Conservation (phyloP, 2,329 filamentous ascomycete species). For the Blastomyces percursus region DNA sequence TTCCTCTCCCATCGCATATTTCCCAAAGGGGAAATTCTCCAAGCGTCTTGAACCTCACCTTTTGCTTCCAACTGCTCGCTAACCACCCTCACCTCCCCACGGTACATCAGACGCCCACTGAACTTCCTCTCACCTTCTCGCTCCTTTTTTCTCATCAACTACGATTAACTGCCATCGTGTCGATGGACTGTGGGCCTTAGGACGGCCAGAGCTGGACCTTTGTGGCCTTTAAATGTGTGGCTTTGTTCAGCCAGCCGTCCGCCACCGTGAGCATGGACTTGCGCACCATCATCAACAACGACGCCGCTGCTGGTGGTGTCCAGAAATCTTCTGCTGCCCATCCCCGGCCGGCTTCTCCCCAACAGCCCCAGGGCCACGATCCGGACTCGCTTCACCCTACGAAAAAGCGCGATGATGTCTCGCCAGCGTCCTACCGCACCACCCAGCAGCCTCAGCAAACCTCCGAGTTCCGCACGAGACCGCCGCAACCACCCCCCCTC, state of each 20-base stretch:
- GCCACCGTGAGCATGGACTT: slow-evolving; percentile 38
- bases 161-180: neutral
- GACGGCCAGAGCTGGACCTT: neutral
- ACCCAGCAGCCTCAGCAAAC: neutral
- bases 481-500: slow-evolving; percentile 35
- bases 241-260: neutral
- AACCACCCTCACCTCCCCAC: neutral
- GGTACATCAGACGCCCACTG: neutral
- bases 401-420: slow-evolving; percentile 6
- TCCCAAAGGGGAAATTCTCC: neutral
- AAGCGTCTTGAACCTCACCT: neutral
- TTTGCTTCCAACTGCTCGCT: neutral
- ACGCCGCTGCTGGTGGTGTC: slow-evolving; percentile 26
- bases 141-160: neutral
- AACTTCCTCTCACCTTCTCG: neutral
- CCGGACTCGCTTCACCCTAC: neutral
- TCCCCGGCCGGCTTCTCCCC: slow-evolving; percentile 12
- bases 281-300: slow-evolving; percentile 43
- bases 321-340: slow-evolving; percentile 19
- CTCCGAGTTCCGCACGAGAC: slow-evolving; percentile 9
- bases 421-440: slow-evolving; percentile 2
- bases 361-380: neutral
- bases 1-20: neutral
- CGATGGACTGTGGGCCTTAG: neutral
- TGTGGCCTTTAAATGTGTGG: neutral